Evolutionary conservation across 2,329 filamentous ascomycete genomes (phyloP), one percentile per base, ranked within the genome.

Genomic region (Paramyrothecium sp.): DNA sequence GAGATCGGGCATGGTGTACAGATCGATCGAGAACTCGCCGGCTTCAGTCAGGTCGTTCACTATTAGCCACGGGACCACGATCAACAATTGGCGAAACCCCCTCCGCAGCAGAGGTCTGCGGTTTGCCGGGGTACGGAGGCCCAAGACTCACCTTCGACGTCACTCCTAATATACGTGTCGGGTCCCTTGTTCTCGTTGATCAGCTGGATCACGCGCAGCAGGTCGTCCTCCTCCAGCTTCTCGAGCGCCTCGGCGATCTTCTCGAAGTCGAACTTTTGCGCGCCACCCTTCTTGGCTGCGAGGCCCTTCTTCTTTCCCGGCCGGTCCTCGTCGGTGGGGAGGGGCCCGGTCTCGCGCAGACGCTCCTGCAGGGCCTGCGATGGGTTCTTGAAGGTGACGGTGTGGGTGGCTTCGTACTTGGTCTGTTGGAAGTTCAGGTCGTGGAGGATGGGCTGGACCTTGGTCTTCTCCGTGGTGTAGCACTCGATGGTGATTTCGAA

Each of bases 21-120:
- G 83, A 70, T 99, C 95, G 65, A 99, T 94, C 60, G 97, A 95
- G 78, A 99, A 99, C 77, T 99, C 95, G 69, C 95, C 95, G 69
- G 93, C 92, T 83, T 74, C 66, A 68, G 60, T 61, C 56, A 74
- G 70, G 67, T 74, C 63, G 68, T 69, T 55, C 60, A 66, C 64
- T 71, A 68, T 74, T 68, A 73, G 72, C 69, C 60, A 56, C 58
- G 62, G 65, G 64, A 66, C 59, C 38, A 44, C 61, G 57, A 70
- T 70, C 69, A 73, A 72, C 64, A 66, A 44, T 44, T 16, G 38
- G 38, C 38, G n/a, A 44, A 44, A 44, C 13, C n/a, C 38, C 38
- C n/a, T n/a, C 38, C 38, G 26, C 26, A 44, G 20, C 52, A 21
- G 30, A 19, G 23, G 34, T 30, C 26, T 30, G 26, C 26, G 26